A percentile compares a stretch with the other conserved stretches of the same genome.
These are phyloP conservation scores for Eucalyptus sp. DNA, from an alignment of 345 rosid genomes.

Conservation along the genomic window DNA sequence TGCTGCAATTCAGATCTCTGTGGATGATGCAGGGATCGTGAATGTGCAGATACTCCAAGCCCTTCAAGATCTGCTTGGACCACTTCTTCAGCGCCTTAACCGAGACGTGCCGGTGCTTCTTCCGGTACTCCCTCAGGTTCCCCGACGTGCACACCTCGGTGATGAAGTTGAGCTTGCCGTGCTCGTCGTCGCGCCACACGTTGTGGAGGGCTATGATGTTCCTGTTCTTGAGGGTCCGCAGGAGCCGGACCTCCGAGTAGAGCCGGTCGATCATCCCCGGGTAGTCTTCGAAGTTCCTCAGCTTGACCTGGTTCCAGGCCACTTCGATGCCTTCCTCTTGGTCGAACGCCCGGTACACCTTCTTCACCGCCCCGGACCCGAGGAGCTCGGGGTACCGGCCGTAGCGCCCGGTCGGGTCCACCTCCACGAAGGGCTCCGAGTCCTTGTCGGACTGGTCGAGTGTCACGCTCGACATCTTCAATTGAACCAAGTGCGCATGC, in stretches of 20 bases:
- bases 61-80: slow-evolving; percentile 76
- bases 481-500: background rate
- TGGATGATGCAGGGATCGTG: slow-evolving; percentile 84
- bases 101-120: slow-evolving; percentile 72
- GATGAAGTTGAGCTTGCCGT: slow-evolving; percentile 58
- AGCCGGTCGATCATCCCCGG: slow-evolving; percentile 61
- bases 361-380: slow-evolving; percentile 66
- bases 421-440: slow-evolving; percentile 56
- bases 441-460: slow-evolving; percentile 31
- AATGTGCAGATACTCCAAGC: slow-evolving; percentile 65
- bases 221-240: slow-evolving; percentile 28
- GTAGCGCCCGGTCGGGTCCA: slow-evolving; percentile 69
- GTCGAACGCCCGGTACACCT: slow-evolving; percentile 83
- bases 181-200: slow-evolving; percentile 51
- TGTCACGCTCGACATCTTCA: slow-evolving; percentile 41
- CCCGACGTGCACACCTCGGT: slow-evolving; percentile 93
- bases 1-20: slow-evolving; percentile 89
- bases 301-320: slow-evolving; percentile 88
- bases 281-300: slow-evolving; percentile 40
- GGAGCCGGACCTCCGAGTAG: slow-evolving; percentile 54
- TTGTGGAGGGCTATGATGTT: slow-evolving; percentile 52
- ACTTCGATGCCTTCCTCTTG: slow-evolving; percentile 91
- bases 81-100: slow-evolving; percentile 81
- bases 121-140: slow-evolving; percentile 69
- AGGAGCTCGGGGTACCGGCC: slow-evolving; percentile 64